Percentiles rank a stretch among this genome's conserved stretches.
Evolutionary conservation across 2,329 filamentous ascomycete species (phyloP).

Genomic region (Myotisia sp.): DNA sequence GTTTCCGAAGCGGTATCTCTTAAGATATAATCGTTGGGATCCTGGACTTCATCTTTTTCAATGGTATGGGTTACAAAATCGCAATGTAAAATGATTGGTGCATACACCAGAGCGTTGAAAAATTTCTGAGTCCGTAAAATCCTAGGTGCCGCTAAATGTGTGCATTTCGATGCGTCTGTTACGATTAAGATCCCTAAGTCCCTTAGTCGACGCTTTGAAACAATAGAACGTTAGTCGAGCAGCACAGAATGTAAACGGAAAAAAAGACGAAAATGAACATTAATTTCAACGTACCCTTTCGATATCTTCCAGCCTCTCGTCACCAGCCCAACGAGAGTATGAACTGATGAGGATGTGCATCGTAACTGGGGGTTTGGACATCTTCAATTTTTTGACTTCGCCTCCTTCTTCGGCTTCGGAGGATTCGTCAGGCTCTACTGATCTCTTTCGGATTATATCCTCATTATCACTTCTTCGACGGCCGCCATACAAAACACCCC

Average conservation of each 20-base stretch:
- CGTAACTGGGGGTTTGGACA: slow-evolving; percentile 47
- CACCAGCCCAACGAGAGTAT: slow-evolving; percentile 66
- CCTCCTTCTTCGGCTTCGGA: slow-evolving; percentile 35
- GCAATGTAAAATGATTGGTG: slow-evolving; percentile 61
- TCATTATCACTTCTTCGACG: slow-evolving; percentile 29
- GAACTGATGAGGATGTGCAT: slow-evolving; percentile 72
- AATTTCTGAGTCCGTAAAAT: slow-evolving; percentile 91
- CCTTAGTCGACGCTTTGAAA: slow-evolving; percentile 57
- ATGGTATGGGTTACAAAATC: slow-evolving; percentile 68
- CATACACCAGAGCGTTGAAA: slow-evolving; percentile 68
- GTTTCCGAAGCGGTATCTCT: slow-evolving; percentile 60
- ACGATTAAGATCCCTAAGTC: slow-evolving; percentile 70
- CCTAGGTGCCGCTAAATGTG: slow-evolving; percentile 74
- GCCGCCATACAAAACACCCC: slow-evolving; percentile 49
- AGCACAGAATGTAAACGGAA: slow-evolving; percentile 10
- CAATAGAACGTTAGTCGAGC: slow-evolving; percentile 1
- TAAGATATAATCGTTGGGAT: slow-evolving; percentile 52
- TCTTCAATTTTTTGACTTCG: slow-evolving; percentile 49
- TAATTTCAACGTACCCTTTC: slow-evolving; percentile 55
- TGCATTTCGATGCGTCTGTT: slow-evolving; percentile 59
- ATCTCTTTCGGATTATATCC: slow-evolving; percentile 26
- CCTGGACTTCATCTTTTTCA: slow-evolving; percentile 49
- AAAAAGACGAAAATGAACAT: too few species aligned
- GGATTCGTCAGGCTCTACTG: slow-evolving; percentile 35
- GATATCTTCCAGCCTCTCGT: slow-evolving; percentile 57